These are phyloP conservation scores for Termitomyces sp. DNA, from an alignment of 768 basidiomycete species.

Conservation along the genomic window DNA sequence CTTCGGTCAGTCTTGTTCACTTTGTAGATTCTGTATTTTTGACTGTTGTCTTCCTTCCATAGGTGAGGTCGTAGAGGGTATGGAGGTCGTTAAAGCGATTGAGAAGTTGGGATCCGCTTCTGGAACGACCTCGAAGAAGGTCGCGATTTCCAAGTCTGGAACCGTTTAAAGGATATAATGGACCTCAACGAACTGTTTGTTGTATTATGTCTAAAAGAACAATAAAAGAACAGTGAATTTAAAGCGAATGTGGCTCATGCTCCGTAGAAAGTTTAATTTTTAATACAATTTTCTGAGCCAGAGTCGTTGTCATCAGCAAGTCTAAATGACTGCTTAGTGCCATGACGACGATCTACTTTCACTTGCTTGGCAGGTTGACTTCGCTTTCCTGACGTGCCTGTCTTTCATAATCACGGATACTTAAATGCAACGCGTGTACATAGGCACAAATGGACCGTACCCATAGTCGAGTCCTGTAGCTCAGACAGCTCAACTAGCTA, in stretches of 20 bases:
- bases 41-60: neutral
- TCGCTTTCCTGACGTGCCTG: neutral
- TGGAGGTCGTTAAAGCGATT: conserved; percentile 45
- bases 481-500: too few species aligned
- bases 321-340: neutral
- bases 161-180: conserved; percentile 23
- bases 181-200: conserved; percentile 3
- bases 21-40: neutral
- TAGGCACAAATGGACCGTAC: too few species aligned
- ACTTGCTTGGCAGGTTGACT: neutral
- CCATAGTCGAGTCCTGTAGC: neutral
- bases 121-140: conserved; percentile 34
- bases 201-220: conserved; percentile 14
- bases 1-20: conserved; percentile 48
- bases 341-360: neutral
- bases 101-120: conserved; percentile 31
- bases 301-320: neutral
- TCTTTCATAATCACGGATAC: too few species aligned
- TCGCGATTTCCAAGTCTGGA: conserved; percentile 56
- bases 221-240: neutral
- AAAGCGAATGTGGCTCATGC: neutral
- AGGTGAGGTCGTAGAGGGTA: conserved; percentile 65
- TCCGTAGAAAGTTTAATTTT: neutral
- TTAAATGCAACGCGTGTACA: too few species aligned
- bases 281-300: neutral